Percentiles rank a stretch among this genome's conserved stretches.
These are phyloP conservation scores for Neurospora crassa DNA, from an alignment of 2,329 filamentous ascomycete genomes.

Conservation along the genomic window DNA sequence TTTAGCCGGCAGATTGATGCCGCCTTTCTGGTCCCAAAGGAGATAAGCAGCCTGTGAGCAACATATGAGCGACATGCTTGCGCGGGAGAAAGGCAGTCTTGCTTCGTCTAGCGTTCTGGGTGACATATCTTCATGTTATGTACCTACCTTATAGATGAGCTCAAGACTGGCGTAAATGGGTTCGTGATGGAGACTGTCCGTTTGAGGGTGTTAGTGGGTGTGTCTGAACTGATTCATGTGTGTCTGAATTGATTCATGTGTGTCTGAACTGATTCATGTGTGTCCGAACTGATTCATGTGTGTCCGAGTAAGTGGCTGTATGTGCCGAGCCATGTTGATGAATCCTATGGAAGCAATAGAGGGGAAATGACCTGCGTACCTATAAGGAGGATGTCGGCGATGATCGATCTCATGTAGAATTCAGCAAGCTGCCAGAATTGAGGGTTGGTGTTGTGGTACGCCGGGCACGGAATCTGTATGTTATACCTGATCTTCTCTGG, in stretches of 20 bases:
- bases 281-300: not conserved
- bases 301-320: not conserved
- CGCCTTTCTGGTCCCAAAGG: not conserved
- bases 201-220: not conserved
- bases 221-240: not conserved
- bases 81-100: not conserved
- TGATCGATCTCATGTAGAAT: not conserved
- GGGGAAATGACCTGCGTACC: too few relatives aligned
- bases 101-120: not conserved
- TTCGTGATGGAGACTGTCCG: not conserved
- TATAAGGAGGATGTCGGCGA: not conserved
- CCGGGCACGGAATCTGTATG: too few relatives aligned
- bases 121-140: not conserved
- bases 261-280: not conserved
- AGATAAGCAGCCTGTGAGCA: not conserved
- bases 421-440: too few relatives aligned
- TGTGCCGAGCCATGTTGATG: not conserved
- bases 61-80: not conserved
- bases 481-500: too few relatives aligned
- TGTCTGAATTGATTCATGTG: not conserved
- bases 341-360: not conserved
- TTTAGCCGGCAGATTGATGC: not conserved
- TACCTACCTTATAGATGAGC: too few relatives aligned
- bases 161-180: too few relatives aligned
- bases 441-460: too few relatives aligned